These are phyloP conservation scores for Handroanthus guayacan DNA, from an alignment of 257 asterid species.

Conservation along the genomic window DNA sequence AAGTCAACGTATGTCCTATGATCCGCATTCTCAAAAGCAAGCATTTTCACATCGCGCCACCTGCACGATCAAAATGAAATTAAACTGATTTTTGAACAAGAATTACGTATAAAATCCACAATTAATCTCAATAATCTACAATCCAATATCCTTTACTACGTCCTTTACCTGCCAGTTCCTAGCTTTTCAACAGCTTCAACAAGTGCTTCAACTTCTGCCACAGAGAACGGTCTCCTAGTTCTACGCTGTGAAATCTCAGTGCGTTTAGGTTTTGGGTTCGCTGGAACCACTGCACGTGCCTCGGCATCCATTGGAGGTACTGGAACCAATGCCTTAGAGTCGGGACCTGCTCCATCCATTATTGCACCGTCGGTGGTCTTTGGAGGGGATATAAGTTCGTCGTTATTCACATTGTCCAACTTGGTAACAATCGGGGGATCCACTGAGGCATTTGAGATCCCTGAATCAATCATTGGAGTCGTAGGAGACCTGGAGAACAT, in stretches of 20 bases:
- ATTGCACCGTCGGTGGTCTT: conserved; percentile 39
- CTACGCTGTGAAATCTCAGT: conserved; percentile 83
- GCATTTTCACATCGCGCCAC: conserved; percentile 96
- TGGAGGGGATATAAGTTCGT: conserved; percentile 44
- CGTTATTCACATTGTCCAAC: conserved; percentile 40
- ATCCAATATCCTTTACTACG: conserved; percentile 47
- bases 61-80: conserved; percentile 45
- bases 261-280: conserved; percentile 62
- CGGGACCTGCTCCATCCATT: conserved; percentile 44
- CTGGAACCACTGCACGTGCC: conserved; percentile 60
- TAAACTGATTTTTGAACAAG: not conserved
- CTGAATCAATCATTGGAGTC: conserved; percentile 56
- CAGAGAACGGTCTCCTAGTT: conserved; percentile 91
- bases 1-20: conserved; percentile 94
- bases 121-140: not conserved
- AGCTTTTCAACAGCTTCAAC: conserved; percentile 94
- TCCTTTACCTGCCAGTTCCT: conserved; percentile 86
- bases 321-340: conserved; percentile 68
- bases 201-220: conserved; percentile 86
- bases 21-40: conserved; percentile 87
- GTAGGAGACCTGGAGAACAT: conserved; percentile 57
- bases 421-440: conserved; percentile 48
- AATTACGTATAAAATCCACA: not conserved
- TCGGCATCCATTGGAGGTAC: conserved; percentile 50
- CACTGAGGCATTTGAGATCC: conserved; percentile 51